Evolutionary conservation across 352 stramenopile species (phyloP).

Genomic region (Phytophthora pistaciae): DNA sequence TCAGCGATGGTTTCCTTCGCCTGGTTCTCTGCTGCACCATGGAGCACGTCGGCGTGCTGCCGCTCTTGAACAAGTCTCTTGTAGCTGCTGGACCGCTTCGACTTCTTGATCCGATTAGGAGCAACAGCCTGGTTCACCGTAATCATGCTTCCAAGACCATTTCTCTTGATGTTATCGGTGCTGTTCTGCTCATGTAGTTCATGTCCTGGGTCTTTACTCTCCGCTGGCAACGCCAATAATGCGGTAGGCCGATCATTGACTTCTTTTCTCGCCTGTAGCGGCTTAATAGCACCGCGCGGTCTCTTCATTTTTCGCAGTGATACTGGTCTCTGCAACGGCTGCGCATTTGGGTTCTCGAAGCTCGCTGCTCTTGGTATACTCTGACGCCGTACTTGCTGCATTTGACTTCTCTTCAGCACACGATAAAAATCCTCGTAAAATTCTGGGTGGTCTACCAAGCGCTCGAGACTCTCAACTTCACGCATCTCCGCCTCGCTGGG

Average conservation of each 20-base stretch:
- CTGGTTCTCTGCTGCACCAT: conserved; percentile 38
- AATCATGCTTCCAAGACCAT: background rate
- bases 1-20: conserved; percentile 57
- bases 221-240: background rate
- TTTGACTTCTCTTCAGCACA: conserved; percentile 31
- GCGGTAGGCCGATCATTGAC: background rate
- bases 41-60: conserved; percentile 12
- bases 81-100: conserved; percentile 22
- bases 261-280: conserved; percentile 10
- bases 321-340: conserved; percentile 2
- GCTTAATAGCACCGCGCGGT: conserved; percentile 10
- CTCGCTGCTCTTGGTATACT: background rate
- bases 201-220: background rate
- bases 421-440: conserved; percentile 46
- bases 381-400: conserved; percentile 10
- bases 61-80: conserved; percentile 23
- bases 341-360: background rate
- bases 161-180: background rate
- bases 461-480: conserved; percentile 54
- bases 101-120: background rate
- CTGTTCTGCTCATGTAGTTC: too few species aligned
- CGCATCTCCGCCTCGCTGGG: conserved; percentile 44
- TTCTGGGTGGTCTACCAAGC: conserved; percentile 36
- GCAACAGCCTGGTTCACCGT: background rate
- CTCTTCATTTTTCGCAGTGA: conserved; percentile 13